Evolutionary conservation across 176 grass and related monocot species (phyloP), one percentile per base, ranked within the genome.

Genomic region (Eleusine indica): DNA sequence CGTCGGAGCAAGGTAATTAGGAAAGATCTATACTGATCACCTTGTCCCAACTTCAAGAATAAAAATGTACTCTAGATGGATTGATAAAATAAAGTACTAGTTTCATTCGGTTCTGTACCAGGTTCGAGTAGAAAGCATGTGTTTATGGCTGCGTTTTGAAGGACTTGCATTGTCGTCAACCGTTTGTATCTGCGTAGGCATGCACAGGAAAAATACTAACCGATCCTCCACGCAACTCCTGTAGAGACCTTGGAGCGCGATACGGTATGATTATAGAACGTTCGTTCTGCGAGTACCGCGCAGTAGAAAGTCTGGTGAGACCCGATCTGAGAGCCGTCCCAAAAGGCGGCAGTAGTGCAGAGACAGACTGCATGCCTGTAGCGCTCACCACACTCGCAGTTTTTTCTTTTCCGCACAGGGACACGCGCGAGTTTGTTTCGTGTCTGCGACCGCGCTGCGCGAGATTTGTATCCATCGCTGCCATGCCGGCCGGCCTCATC

Each of bases 391-490:
- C 21, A 13, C 56, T 58, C 18, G 18, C 18, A 58, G 56, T 21
- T 8, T 9, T 7, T 7, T 25, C 25, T 25, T 25, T 25, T 25
- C 25, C 19, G 18, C 56, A 58, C 53, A 6, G 61, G 9, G 61
- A 29, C 56, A 32, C 66, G 54, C 37, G 28, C 56, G 57, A 56
- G 57, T 57, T 62, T 68, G 75, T 68, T 80, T 80, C 40, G 61
- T 75, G 69, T 69, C 67, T 66, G 32, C 7, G 4, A 3, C 16
- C 9, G 9, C 5, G 70, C 62, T 40, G 70, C 42, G 49, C 14
- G 77, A 56, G 82, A 76, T 81, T 71, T 89, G 76, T 77, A 77
- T 30, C 29, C 30, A 51, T 68, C 73, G 19, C 65, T 63, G 70
- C 52, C 21, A 74, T 61, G 41, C 73, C 44, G 44, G 41, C 6